Percentiles rank a stretch among this genome's conserved stretches.
Evolutionary conservation across 306 rosid genomes (phyloP).

Genomic region (Castanea crenata): DNA sequence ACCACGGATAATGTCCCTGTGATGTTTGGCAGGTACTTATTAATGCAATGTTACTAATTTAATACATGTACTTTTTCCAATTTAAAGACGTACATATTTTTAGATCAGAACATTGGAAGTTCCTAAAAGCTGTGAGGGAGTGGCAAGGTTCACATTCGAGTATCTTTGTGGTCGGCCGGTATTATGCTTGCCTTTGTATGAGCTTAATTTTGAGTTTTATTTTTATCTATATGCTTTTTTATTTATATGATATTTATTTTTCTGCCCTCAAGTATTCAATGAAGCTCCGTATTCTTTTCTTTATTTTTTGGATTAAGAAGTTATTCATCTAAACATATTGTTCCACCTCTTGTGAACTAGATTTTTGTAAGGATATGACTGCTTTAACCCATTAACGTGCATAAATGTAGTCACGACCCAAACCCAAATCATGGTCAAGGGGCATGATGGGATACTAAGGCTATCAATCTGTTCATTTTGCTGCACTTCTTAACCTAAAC

Average conservation of each 20-base stretch:
- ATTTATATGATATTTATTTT: not conserved
- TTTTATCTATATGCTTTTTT: conserved; percentile 6
- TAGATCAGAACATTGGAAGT: conserved; percentile 70
- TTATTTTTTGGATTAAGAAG: not conserved
- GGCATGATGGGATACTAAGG: too few relatives aligned
- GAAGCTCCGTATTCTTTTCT: not conserved
- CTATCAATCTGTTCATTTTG: too few relatives aligned
- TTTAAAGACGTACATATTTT: conserved; percentile 16
- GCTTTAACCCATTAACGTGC: not conserved
- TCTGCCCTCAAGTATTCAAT: not conserved
- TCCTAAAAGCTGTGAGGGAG: conserved; percentile 78
- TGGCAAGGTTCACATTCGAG: conserved; percentile 82
- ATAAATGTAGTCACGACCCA: not conserved
- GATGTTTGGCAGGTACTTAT: conserved; percentile 89
- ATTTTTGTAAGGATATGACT: not conserved
- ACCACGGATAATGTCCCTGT: conserved; percentile 55
- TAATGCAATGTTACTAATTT: conserved; percentile 17
- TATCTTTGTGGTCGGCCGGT: conserved; percentile 93
- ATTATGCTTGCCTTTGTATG: conserved; percentile 30
- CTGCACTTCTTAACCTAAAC: too few relatives aligned
- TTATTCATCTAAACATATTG: not conserved
- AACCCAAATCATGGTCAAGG: too few relatives aligned
- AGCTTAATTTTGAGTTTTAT: not conserved
- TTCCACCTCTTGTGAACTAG: not conserved
- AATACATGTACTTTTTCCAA: not conserved